Percentiles rank a stretch among this genome's conserved stretches.
These are phyloP conservation scores for Chaetomium fimeti DNA, from an alignment of 495 filamentous ascomycete genomes.

Conservation along the genomic window DNA sequence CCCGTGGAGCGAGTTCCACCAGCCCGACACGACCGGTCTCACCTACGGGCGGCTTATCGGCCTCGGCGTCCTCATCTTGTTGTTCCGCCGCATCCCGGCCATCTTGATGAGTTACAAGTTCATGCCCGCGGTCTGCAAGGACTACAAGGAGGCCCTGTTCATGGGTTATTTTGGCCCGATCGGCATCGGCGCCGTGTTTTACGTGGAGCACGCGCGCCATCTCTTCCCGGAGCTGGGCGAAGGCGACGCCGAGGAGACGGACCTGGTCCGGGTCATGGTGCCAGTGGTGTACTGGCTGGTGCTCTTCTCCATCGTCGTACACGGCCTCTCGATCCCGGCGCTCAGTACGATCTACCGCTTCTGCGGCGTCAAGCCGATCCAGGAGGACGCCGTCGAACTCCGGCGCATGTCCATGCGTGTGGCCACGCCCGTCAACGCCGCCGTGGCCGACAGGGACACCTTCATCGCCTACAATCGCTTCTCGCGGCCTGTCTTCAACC, in stretches of 20 bases:
- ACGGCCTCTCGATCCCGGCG: slow-evolving; percentile 57
- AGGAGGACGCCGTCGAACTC: slow-evolving; percentile 54
- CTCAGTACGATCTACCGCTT: slow-evolving; percentile 50
- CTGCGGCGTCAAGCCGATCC: slow-evolving; percentile 47
- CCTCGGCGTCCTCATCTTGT: slow-evolving; percentile 70
- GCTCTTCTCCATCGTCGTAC: slow-evolving; percentile 57
- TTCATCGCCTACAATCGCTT: slow-evolving; percentile 59
- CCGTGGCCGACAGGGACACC: slow-evolving; percentile 36
- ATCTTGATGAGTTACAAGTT: slow-evolving; percentile 53
- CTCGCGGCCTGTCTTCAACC: slow-evolving; percentile 42
- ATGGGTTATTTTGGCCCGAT: slow-evolving; percentile 92
- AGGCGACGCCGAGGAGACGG: slow-evolving; percentile 55
- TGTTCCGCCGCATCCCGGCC: slow-evolving; percentile 54
- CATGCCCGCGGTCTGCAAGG: slow-evolving; percentile 66
- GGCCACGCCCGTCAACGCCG: slow-evolving; percentile 53
- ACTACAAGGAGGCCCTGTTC: slow-evolving; percentile 64
- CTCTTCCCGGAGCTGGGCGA: slow-evolving; percentile 52
- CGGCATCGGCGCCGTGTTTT: slow-evolving; percentile 82
- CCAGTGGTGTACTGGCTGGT: slow-evolving; percentile 61
- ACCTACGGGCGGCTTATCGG: slow-evolving; percentile 66
- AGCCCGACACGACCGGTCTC: slow-evolving; percentile 41
- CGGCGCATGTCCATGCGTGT: slow-evolving; percentile 50
- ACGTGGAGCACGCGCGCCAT: slow-evolving; percentile 62
- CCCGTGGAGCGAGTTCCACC: slow-evolving; percentile 61
- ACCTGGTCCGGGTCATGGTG: slow-evolving; percentile 49